Conservation (phyloP, 2,329 filamentous ascomycete genomes). For the Calonectria pseudoreteaudii region DNA sequence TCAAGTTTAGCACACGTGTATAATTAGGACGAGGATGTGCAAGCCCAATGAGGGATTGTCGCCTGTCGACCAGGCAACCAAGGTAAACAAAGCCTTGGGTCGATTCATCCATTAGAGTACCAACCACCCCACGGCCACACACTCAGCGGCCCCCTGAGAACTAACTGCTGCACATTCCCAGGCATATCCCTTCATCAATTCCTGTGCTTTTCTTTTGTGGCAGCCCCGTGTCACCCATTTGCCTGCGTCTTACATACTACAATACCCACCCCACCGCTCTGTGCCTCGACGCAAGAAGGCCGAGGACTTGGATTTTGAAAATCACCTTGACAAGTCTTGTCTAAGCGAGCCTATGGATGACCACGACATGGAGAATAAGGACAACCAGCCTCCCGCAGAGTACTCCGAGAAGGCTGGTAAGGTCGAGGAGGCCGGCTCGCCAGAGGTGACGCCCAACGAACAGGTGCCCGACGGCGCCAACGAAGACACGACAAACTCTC, state of each 20-base stretch:
- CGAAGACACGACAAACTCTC: neutral
- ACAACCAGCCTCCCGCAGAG: slow-evolving; percentile 17
- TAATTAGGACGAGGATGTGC: neutral
- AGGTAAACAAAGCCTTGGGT: slow-evolving; percentile 48
- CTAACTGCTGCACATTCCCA: slow-evolving; percentile 40
- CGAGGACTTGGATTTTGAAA: slow-evolving; percentile 58
- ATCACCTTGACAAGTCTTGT: slow-evolving; percentile 61
- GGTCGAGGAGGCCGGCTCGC: neutral
- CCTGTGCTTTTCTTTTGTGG: slow-evolving; percentile 18
- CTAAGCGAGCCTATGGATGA: slow-evolving; percentile 56
- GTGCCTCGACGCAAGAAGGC: slow-evolving; percentile 46
- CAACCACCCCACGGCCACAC: slow-evolving; percentile 46
- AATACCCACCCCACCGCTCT: slow-evolving; percentile 22
- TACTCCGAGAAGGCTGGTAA: slow-evolving; percentile 27
- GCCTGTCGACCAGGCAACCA: slow-evolving; percentile 49
- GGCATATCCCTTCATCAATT: slow-evolving; percentile 32
- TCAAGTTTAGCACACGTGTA: neutral
- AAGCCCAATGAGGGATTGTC: neutral
- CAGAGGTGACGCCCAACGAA: neutral
- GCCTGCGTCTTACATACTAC: slow-evolving; percentile 27
- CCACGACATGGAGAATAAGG: slow-evolving; percentile 26
- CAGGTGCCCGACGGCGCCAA: slow-evolving; percentile 8
- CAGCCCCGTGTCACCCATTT: slow-evolving; percentile 31
- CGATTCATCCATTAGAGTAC: slow-evolving; percentile 27
- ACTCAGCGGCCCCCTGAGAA: slow-evolving; percentile 27